Evolutionary conservation across 345 rosid species (phyloP).

Genomic region (Limnanthes douglasii): DNA sequence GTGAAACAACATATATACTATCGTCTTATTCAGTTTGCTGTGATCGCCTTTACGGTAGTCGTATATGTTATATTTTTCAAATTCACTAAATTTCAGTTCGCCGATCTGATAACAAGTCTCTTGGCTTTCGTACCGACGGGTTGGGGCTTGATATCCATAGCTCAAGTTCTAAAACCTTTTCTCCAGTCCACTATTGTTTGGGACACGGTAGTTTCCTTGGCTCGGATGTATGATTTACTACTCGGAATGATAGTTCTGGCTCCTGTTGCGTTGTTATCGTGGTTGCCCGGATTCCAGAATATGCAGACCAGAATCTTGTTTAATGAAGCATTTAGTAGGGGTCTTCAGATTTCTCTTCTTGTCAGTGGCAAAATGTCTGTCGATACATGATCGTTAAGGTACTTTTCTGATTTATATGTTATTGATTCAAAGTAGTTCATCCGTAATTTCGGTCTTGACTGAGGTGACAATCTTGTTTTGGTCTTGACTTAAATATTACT

Average conservation of each 20-base stretch:
- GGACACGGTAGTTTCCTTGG: constrained; percentile 60
- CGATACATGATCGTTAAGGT: neutral
- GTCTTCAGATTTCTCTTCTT: constrained; percentile 73
- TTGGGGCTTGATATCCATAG: constrained; percentile 67
- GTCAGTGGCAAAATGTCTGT: constrained; percentile 58
- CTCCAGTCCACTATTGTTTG: constrained; percentile 47
- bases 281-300: constrained; percentile 91
- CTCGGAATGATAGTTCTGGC: constrained; percentile 71
- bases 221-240: constrained; percentile 64
- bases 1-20: constrained; percentile 75
- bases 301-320: constrained; percentile 86
- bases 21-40: constrained; percentile 76
- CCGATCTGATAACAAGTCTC: constrained; percentile 61
- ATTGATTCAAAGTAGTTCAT: too few relatives aligned
- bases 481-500: too few relatives aligned
- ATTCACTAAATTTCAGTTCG: constrained; percentile 41
- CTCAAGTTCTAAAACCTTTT: constrained; percentile 68
- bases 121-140: constrained; percentile 91
- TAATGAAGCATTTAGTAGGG: constrained; percentile 89
- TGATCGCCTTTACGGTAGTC: constrained; percentile 38
- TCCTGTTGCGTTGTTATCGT: constrained; percentile 78
- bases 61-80: constrained; percentile 47
- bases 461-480: too few relatives aligned
- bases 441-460: too few relatives aligned
- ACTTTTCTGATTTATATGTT: too few relatives aligned